A percentile compares a stretch with the other conserved stretches of the same genome.
Conservation (phyloP, 331 rosid species). For the Pyrus hybrid region DNA sequence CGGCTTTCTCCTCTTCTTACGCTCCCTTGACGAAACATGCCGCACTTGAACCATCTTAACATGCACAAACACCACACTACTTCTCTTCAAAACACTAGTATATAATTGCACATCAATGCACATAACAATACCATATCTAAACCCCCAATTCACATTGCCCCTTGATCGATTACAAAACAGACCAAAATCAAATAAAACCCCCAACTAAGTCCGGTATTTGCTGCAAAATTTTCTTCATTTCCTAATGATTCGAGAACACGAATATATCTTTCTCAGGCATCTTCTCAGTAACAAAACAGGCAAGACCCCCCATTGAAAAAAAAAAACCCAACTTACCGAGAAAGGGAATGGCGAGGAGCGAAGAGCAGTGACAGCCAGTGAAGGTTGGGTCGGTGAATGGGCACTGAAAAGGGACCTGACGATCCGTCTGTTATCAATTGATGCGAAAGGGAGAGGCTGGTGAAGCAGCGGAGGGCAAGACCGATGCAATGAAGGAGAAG, state of each 20-base stretch:
- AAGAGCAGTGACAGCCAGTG: conserved; percentile 23
- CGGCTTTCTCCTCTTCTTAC: conserved; percentile 69
- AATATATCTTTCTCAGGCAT: not conserved
- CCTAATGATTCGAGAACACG: not conserved
- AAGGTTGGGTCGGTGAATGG: conserved; percentile 15
- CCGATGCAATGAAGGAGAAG: conserved; percentile 36
- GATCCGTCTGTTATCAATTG: conserved; percentile 13
- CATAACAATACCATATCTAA: not conserved
- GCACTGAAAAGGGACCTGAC: conserved; percentile 26
- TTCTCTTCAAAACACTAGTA: not conserved
- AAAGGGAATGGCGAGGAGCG: conserved; percentile 23
- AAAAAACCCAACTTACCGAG: conserved; percentile 41
- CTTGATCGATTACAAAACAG: not conserved
- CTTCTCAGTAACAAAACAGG: conserved; percentile 12
- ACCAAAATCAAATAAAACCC: not conserved
- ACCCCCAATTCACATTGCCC: not conserved
- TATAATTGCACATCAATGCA: not conserved
- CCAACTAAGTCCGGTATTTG: not conserved
- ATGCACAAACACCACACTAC: not conserved
- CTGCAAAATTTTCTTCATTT: not conserved
- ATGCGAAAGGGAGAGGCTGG: conserved; percentile 38
- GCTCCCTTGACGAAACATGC: conserved; percentile 73
- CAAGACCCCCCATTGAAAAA: not conserved
- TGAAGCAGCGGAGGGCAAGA: conserved; percentile 23
- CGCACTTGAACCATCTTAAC: conserved; percentile 68